phyloP scores from a whole-genome alignment of 1,284 basidiomycete genomes.

The Bondarzewia mesenterica region DNA sequence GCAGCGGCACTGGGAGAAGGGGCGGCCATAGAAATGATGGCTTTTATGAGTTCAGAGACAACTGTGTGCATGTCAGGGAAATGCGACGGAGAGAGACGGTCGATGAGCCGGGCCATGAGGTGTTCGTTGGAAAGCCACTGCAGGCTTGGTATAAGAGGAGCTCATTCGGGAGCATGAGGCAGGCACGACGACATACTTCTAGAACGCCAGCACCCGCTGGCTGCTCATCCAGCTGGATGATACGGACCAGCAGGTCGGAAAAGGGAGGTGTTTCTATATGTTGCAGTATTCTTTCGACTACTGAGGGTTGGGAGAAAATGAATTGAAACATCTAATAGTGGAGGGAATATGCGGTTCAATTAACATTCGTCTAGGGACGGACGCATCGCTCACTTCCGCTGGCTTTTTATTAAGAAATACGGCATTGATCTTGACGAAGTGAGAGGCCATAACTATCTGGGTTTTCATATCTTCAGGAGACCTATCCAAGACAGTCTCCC shows the following conservation, averaged over 20 bases:
- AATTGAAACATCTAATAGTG: constrained; percentile 81
- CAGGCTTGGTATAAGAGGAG: constrained; percentile 25
- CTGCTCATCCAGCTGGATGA: constrained; percentile 88
- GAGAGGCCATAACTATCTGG: constrained; percentile 68
- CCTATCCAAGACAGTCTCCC: constrained; percentile 85
- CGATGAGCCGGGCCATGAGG: constrained; percentile 77
- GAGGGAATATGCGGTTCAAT: constrained; percentile 24
- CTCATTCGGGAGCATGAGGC: constrained; percentile 19
- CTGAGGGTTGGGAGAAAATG: constrained; percentile 75
- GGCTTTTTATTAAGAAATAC: constrained; percentile 85
- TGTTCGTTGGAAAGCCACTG: constrained; percentile 87
- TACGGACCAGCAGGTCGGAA: constrained; percentile 86
- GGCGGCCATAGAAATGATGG: constrained; percentile 91
- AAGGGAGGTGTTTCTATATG: constrained; percentile 90
- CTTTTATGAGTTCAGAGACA: constrained; percentile 89
- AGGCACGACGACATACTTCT: constrained; percentile 53
- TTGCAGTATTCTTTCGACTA: constrained; percentile 78
- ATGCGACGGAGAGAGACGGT: constrained; percentile 75
- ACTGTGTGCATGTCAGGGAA: constrained; percentile 79
- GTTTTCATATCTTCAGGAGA: constrained; percentile 74
- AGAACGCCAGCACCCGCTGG: constrained; percentile 80
- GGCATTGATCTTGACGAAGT: constrained; percentile 86
- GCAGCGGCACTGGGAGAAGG: constrained; percentile 74
- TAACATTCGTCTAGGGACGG: background rate
- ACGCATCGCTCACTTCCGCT: constrained; percentile 52